A percentile compares a stretch with the other conserved stretches of the same genome.
Evolutionary conservation across 2,329 filamentous ascomycete genomes (phyloP).

Genomic region (Phyllosticta capitalensis): DNA sequence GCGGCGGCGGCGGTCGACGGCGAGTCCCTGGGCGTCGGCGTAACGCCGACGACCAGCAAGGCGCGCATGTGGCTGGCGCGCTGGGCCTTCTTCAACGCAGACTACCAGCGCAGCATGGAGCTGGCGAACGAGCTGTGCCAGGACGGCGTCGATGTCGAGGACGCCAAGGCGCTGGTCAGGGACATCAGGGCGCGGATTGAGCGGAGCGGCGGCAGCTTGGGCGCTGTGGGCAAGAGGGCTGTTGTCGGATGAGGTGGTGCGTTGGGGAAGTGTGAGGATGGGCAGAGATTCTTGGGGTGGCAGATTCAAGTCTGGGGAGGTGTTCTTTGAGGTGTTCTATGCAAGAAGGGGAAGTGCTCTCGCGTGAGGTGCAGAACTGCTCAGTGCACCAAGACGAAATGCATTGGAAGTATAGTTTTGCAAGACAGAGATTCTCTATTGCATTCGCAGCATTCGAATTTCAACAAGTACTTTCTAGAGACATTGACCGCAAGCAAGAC

Average conservation of each 20-base stretch:
- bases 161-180: slow-evolving; percentile 84
- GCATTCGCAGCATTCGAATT: no score
- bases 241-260: not conserved
- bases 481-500: no score
- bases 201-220: slow-evolving; percentile 14
- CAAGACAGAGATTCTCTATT: no score
- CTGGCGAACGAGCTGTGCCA: slow-evolving; percentile 87
- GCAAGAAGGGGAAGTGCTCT: no score
- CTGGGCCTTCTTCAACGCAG: slow-evolving; percentile 64
- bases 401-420: no score
- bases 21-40: slow-evolving; percentile 58
- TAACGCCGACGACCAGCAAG: slow-evolving; percentile 84
- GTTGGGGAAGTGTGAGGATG: not conserved
- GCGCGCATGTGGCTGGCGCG: slow-evolving; percentile 89
- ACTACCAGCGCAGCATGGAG: slow-evolving; percentile 67
- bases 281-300: no score
- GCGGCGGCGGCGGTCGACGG: slow-evolving; percentile 23
- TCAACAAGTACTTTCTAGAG: no score
- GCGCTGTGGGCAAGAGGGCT: not conserved
- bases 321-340: no score
- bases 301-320: no score
- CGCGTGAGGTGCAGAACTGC: no score
- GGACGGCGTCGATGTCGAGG: slow-evolving; percentile 92
- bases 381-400: no score
- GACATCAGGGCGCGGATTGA: slow-evolving; percentile 75